Percentiles rank a stretch among this genome's conserved stretches.
These are phyloP conservation scores for Nothomitra cinnamomea DNA, from an alignment of 2,329 filamentous ascomycete genomes.

Conservation along the genomic window DNA sequence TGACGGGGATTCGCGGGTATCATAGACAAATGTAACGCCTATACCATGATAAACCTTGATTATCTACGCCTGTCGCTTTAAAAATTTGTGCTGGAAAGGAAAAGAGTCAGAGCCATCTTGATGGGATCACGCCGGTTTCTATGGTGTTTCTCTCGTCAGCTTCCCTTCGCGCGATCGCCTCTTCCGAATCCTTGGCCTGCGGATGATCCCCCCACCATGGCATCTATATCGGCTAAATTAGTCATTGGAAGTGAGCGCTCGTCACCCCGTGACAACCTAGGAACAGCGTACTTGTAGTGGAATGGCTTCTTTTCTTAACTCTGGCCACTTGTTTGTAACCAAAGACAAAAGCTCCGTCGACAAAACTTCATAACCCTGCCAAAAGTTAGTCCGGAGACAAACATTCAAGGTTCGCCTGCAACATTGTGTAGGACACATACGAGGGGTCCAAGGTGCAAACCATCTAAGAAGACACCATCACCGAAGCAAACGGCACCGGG, in stretches of 20 bases:
- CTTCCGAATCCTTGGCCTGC: neutral
- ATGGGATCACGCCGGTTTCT: neutral
- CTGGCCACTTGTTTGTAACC: slow-evolving; percentile 18
- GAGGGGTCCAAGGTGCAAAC: slow-evolving; percentile 19
- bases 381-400: neutral
- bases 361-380: slow-evolving; percentile 17
- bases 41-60: neutral
- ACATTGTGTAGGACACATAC: slow-evolving; percentile 9
- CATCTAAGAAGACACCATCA: slow-evolving; percentile 21
- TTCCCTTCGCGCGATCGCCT: neutral
- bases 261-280: neutral
- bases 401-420: neutral
- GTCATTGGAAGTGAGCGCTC: neutral
- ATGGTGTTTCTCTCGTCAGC: neutral
- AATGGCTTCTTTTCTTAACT: slow-evolving; percentile 14
- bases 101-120: neutral
- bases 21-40: neutral
- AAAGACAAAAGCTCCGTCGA: slow-evolving; percentile 13
- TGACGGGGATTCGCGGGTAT: neutral
- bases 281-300: neutral
- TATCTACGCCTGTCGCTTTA: neutral
- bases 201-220: slow-evolving; percentile 8
- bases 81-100: neutral
- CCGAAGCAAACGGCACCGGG: slow-evolving; percentile 15
- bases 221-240: slow-evolving; percentile 6